Base-by-base conservation (phyloP, 331 rosid genomes). In the Telfairia occidentalis region DNA sequence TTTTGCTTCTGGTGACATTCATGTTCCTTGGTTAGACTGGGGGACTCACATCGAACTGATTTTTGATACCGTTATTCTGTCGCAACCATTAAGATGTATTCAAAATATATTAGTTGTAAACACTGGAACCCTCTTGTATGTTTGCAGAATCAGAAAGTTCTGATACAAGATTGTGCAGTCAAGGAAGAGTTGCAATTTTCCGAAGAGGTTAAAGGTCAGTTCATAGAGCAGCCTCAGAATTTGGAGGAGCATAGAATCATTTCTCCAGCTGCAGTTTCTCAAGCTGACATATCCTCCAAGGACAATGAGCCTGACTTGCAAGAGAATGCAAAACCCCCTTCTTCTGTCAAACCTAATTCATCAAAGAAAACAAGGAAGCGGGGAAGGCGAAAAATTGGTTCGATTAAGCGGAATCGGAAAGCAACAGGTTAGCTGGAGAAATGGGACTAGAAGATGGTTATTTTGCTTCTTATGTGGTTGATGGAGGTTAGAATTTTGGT, bases 361-460 rank as follows among this genome's bases (percentile, higher is more conserved):
- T 80, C 84, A 16, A 73, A 61, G 84, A 85, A 69, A 19, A 86
- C 82, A 73, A 87, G 86, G 78, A 81, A 80, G 59, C 82, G 80
- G 52, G 79, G 83, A 78, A 86, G 73, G 85, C 82, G 79, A 78
- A 87, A 75, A 57, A 63, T 76, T 24, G 75, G 83, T 60, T 67
- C 78, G 15, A 79, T 61, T 48, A 75, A 84, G 69, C 45, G 64
- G 82, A 77, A 69, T 15, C 67, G 52, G 58, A 67, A 77, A 63
- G 61, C 80, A 23, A 64, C 57, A 28, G 66, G 79, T 70, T 81
- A 78, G 80, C 78, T 66, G 73, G 73, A 48, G 45, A 46, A 26
- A 12, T 43, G 23, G 75, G 19, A 28, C 38, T 70, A 28, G 23
- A 45, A 70, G 57, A 46, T 45, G 24, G 58, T 16, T 46, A 16